These are phyloP conservation scores for Trametes sanguinea DNA, from an alignment of 768 basidiomycete genomes.

Conservation along the genomic window DNA sequence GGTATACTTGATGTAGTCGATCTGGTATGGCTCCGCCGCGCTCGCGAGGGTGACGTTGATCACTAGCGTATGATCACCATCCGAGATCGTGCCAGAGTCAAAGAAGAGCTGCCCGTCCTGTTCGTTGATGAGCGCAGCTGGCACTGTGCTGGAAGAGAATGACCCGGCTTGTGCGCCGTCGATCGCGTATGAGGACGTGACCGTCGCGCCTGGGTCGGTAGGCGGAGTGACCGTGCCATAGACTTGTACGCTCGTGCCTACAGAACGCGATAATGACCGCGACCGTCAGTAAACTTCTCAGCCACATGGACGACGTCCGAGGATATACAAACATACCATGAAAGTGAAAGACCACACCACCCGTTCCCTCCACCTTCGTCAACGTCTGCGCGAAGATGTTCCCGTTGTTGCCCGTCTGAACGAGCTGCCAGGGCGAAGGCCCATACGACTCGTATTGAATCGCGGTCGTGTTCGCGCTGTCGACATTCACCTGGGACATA, in stretches of 20 bases:
- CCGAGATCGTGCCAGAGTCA: constrained; percentile 19
- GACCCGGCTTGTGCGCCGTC: constrained; percentile 5
- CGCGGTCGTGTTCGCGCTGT: constrained; percentile 14
- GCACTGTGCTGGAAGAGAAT: constrained; percentile 17
- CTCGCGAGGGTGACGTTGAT: constrained; percentile 25
- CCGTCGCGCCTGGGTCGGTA: neutral
- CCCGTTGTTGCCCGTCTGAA: constrained; percentile 11
- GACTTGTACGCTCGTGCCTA: constrained; percentile 23
- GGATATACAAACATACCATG: constrained; percentile 7
- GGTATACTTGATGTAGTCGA: constrained; percentile 25
- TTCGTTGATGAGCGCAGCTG: constrained; percentile 11
- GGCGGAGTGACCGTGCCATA: constrained; percentile 19
- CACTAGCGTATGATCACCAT: constrained; percentile 16
- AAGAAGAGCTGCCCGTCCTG: constrained; percentile 24
- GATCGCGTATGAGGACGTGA: constrained; percentile 20
- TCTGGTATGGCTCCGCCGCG: constrained; percentile 17
- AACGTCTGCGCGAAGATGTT: constrained; percentile 18
- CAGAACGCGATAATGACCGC: neutral
- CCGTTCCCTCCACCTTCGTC: constrained; percentile 7
- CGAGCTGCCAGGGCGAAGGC: constrained; percentile 7
- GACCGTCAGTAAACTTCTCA: neutral
- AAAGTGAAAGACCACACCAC: constrained; percentile 11
- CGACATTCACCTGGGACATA: constrained; percentile 12
- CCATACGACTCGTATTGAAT: constrained; percentile 16
- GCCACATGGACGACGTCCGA: neutral